A percentile compares a stretch with the other conserved stretches of the same genome.
These are phyloP conservation scores for Panicum hallii DNA, from an alignment of 202 grass and related monocot species.

Conservation along the genomic window DNA sequence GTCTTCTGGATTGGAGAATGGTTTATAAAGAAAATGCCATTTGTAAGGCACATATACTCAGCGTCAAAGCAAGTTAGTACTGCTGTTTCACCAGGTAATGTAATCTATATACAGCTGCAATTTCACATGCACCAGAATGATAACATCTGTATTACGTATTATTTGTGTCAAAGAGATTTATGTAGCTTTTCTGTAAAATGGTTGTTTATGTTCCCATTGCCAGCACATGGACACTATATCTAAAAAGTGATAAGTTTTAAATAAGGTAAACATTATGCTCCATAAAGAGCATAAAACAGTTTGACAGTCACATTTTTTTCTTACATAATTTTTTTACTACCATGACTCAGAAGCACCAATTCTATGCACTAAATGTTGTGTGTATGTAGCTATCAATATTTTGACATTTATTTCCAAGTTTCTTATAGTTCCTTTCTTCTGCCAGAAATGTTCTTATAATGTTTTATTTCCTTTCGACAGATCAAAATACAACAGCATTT, in stretches of 20 bases:
- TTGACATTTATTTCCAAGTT: slow-evolving; percentile 25
- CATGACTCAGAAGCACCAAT: not conserved
- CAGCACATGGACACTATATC: not conserved
- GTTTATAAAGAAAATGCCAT: slow-evolving; percentile 99
- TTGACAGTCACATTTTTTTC: not conserved
- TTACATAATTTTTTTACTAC: not conserved
- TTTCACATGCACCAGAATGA: slow-evolving; percentile 16
- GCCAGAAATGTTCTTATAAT: slow-evolving; percentile 4
- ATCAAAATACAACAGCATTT: slow-evolving; percentile 97
- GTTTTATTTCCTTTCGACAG: slow-evolving; percentile 53
- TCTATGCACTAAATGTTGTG: slow-evolving; percentile 6
- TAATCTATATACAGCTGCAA: slow-evolving; percentile 21
- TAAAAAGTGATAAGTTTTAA: slow-evolving; percentile 5
- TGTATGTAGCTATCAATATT: not conserved
- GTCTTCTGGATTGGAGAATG: slow-evolving; percentile 99
- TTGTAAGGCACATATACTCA: slow-evolving; percentile 99
- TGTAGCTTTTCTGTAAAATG: not conserved
- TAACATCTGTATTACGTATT: not conserved
- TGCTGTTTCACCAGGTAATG: slow-evolving; percentile 95
- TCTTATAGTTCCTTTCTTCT: slow-evolving; percentile 25
- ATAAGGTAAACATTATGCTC: slow-evolving; percentile 21
- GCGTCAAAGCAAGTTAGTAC: slow-evolving; percentile 99
- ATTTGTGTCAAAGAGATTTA: slow-evolving; percentile 10
- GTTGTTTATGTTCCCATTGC: slow-evolving; percentile 10
- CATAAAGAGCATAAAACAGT: slow-evolving; percentile 8